A percentile compares a stretch with the other conserved stretches of the same genome.
phyloP scores from a whole-genome alignment of 352 stramenopile genomes.

The Pythium aristosporum region DNA sequence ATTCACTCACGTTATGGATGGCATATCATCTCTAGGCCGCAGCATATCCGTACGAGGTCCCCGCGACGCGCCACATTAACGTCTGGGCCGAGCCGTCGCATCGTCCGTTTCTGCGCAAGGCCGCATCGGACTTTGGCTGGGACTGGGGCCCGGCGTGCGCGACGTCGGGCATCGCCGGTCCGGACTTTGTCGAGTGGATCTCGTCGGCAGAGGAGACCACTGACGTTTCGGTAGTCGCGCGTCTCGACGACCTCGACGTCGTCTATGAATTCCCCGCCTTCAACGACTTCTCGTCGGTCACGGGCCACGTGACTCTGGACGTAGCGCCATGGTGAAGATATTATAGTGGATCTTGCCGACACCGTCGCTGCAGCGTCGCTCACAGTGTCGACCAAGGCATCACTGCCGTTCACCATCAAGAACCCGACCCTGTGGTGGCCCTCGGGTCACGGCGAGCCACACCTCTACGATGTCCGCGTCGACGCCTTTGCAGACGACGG shows the following conservation, averaged over 20 bases:
- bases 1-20: background rate
- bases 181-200: constrained; percentile 42
- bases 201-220: constrained; percentile 4
- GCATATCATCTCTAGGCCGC: constrained; percentile 34
- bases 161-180: constrained; percentile 60
- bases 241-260: constrained; percentile 38
- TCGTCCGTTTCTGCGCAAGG: constrained; percentile 83
- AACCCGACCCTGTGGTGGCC: constrained; percentile 76
- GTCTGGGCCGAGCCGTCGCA: constrained; percentile 77
- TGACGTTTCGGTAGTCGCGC: constrained; percentile 23
- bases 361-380: background rate
- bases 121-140: constrained; percentile 85
- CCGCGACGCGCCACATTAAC: constrained; percentile 73
- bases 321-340: constrained; percentile 27
- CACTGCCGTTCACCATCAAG: constrained; percentile 12
- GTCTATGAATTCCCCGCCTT: constrained; percentile 35
- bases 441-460: constrained; percentile 49
- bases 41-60: constrained; percentile 76
- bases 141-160: constrained; percentile 82
- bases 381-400: constrained; percentile 1
- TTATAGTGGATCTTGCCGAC: background rate
- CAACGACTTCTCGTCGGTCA: constrained; percentile 37
- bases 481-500: constrained; percentile 15
- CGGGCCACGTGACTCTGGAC: constrained; percentile 40
- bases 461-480: constrained; percentile 62